Percentiles rank a stretch among this genome's conserved stretches.
Evolutionary conservation across 768 basidiomycete species (phyloP).

Genomic region (Auriscalpium vulgare): DNA sequence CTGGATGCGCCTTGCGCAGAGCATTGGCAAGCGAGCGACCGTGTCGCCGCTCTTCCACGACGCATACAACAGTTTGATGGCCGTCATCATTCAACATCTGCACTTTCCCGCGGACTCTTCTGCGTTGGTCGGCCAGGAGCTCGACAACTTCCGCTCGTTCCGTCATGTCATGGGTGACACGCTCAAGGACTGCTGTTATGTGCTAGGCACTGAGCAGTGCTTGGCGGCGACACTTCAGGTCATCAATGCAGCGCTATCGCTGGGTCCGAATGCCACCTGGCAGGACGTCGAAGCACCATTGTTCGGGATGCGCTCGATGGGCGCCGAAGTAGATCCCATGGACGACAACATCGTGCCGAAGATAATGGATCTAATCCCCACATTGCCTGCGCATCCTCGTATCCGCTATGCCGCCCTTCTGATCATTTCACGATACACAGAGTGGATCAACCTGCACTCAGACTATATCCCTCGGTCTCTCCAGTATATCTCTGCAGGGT

Average conservation of each 20-base stretch:
- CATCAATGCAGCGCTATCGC: constrained; percentile 66
- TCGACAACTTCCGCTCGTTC: constrained; percentile 91
- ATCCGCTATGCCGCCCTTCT: constrained; percentile 94
- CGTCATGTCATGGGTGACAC: constrained; percentile 99
- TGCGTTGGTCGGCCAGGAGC: constrained; percentile 69
- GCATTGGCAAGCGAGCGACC: constrained; percentile 66
- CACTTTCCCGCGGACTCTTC: constrained; percentile 77
- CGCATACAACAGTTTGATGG: constrained; percentile 79
- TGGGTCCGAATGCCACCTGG: constrained; percentile 60
- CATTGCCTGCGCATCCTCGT: constrained; percentile 80
- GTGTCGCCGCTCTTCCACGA: constrained; percentile 72
- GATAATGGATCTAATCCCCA: constrained; percentile 91
- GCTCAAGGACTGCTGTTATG: constrained; percentile 94
- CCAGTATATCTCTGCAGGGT: constrained; percentile 88
- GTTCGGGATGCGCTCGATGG: constrained; percentile 98
- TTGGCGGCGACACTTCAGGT: constrained; percentile 74
- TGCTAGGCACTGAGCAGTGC: constrained; percentile 82
- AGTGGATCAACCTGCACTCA: constrained; percentile 91
- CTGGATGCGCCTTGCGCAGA: constrained; percentile 96
- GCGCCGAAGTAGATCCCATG: constrained; percentile 78
- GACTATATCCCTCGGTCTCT: constrained; percentile 79
- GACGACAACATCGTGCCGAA: constrained; percentile 88
- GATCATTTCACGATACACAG: constrained; percentile 92
- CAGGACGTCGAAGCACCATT: constrained; percentile 96
- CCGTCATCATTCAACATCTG: constrained; percentile 80